A percentile compares a stretch with the other conserved stretches of the same genome.
These are phyloP conservation scores for Fusarium fracticaudum DNA, from an alignment of 2,329 filamentous ascomycete genomes.

Conservation along the genomic window DNA sequence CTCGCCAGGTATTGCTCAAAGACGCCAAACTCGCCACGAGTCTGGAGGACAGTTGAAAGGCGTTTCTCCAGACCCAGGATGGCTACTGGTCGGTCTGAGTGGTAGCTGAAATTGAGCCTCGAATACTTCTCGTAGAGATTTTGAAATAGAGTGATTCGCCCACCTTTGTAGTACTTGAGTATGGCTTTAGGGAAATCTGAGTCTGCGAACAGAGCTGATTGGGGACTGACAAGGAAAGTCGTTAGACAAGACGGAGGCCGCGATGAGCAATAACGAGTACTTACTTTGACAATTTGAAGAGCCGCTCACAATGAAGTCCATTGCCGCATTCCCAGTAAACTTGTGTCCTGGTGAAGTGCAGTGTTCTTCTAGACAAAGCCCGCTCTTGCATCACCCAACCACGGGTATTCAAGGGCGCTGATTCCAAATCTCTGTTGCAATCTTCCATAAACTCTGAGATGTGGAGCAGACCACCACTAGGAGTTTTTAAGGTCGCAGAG, in stretches of 20 bases:
- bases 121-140: not conserved
- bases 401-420: constrained; percentile 37
- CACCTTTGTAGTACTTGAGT: not conserved
- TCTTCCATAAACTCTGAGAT: not conserved
- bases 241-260: not conserved
- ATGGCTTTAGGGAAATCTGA: not conserved
- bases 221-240: not conserved
- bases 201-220: not conserved
- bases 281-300: not conserved
- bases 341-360: constrained; percentile 4
- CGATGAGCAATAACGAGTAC: not conserved
- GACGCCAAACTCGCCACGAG: not conserved
- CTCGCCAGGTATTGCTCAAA: not conserved
- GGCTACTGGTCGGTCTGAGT: not conserved
- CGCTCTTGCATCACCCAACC: constrained; percentile 13
- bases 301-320: not conserved
- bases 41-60: not conserved
- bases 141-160: not conserved
- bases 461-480: not conserved
- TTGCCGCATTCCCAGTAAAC: constrained; percentile 1
- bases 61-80: not conserved
- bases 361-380: not conserved
- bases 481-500: not conserved
- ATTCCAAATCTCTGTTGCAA: not conserved
- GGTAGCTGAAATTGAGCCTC: not conserved